These are phyloP conservation scores for Talaromyces atroroseus DNA, from an alignment of 2,329 filamentous ascomycete genomes.

Conservation along the genomic window DNA sequence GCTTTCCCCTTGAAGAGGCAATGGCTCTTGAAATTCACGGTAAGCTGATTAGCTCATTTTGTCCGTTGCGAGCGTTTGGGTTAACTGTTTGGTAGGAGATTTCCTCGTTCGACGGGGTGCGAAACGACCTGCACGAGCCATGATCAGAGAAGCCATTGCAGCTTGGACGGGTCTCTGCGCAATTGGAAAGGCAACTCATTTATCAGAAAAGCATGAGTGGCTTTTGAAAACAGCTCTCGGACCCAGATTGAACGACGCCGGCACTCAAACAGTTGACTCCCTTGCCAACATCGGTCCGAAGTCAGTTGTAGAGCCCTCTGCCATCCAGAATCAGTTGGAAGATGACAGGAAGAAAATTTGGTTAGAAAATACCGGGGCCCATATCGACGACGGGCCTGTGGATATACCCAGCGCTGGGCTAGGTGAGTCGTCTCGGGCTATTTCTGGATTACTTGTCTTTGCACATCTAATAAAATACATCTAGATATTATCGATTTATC, in stretches of 20 bases:
- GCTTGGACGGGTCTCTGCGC: conserved; percentile 56
- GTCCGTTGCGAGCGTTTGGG: neutral
- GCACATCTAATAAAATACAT: conserved; percentile 35
- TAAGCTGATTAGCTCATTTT: conserved; percentile 14
- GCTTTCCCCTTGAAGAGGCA: conserved; percentile 55
- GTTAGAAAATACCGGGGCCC: conserved; percentile 38
- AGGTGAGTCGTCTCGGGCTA: conserved; percentile 21
- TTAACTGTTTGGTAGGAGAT: conserved; percentile 31
- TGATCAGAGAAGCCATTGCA: conserved; percentile 54
- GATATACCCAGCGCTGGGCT: conserved; percentile 40
- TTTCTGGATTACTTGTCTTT: neutral
- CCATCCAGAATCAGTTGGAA: conserved; percentile 28
- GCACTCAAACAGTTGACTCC: conserved; percentile 53
- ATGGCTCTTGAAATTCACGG: conserved; percentile 57
- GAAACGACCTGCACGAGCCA: conserved; percentile 52
- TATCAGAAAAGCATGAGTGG: conserved; percentile 56
- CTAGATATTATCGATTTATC: conserved; percentile 60
- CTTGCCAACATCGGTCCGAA: conserved; percentile 37
- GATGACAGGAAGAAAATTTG: conserved; percentile 38
- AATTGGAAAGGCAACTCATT: conserved; percentile 53
- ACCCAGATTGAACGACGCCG: conserved; percentile 48
- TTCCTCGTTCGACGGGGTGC: conserved; percentile 54
- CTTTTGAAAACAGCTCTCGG: conserved; percentile 52
- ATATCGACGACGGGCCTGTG: conserved; percentile 33
- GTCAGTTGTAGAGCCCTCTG: conserved; percentile 26